Base-by-base conservation (phyloP, 495 filamentous ascomycete species). In the Niebla homalea region DNA sequence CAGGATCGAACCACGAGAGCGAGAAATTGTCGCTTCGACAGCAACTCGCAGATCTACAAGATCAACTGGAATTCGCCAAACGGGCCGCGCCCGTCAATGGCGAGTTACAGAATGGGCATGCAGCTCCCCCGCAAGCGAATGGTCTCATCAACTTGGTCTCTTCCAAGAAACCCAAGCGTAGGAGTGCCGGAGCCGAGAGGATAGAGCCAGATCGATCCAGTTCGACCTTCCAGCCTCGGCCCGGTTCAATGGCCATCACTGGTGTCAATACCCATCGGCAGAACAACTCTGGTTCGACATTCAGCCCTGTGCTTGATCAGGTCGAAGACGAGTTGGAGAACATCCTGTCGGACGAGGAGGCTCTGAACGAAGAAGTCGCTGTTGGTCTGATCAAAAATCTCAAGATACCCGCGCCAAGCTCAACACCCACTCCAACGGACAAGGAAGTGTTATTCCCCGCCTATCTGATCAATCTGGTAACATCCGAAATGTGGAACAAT, bases 401-500 rank as follows among this genome's bases (percentile, higher is more conserved):
- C 25, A 95, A 93, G 73, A 95, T 97, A 51, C 92, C 92, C 14
- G 75, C 82, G 5, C 89, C 90, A 6, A 80, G 80, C 52, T 81
- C 82, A 11, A 87, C 75, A 48, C 90, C 92, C 7, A 81, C 87
- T 21, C 88, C 90, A 8, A 89, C 85, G 22, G 93, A 97, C 69
- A 99, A 99, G 72, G 92, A 99, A 64, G 90, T 99, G 29, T 72
- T 99, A 46, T 99, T 97, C 77, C 93, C 92, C 19, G 89, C 92
- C 1, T 99, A 96, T 62, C 78, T 99, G 52, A 99, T 99, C 70
- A 99, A 99, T 65, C 79, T 99, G 26, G 92, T 99, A 42, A 99
- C 92, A 14, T 94, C 88, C 12, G 92, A 99, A 68, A 99, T 99
- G 92, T 99, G 92, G 92, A 99, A 99, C 72, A 99, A 99, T 60